A percentile compares a stretch with the other conserved stretches of the same genome.
phyloP scores from a whole-genome alignment of 108 stramenopile species.

The Cylindrotheca fusiformis region DNA sequence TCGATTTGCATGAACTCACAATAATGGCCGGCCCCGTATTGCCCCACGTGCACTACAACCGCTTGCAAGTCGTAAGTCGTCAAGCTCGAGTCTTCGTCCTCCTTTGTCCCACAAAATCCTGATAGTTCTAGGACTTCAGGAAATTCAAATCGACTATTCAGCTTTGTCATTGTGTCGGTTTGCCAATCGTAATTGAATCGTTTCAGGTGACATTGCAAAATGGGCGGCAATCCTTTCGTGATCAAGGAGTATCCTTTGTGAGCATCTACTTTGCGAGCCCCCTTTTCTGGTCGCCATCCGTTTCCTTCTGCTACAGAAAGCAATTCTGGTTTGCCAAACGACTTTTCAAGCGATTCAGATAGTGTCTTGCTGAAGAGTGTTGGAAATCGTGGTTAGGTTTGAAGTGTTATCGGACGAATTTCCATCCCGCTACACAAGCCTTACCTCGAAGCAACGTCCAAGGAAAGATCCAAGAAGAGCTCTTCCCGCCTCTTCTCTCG shows the following conservation, averaged over 20 bases:
- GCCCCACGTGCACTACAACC: slow-evolving; percentile 76
- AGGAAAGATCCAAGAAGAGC: slow-evolving; percentile 77
- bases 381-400: neutral
- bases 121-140: slow-evolving; percentile 49
- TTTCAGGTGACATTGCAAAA: slow-evolving; percentile 81
- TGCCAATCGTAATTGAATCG: slow-evolving; percentile 87
- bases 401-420: slow-evolving; percentile 1
- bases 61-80: slow-evolving; percentile 75
- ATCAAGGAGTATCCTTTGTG: slow-evolving; percentile 69
- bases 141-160: slow-evolving; percentile 62
- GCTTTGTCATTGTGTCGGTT: slow-evolving; percentile 68
- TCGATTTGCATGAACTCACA: no score
- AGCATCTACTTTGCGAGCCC: slow-evolving; percentile 81
- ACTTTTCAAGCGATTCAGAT: slow-evolving; percentile 41
- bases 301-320: slow-evolving; percentile 76
- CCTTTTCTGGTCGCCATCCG: slow-evolving; percentile 90
- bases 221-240: slow-evolving; percentile 60
- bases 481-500: slow-evolving; percentile 66
- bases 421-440: neutral
- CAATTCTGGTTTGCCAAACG: slow-evolving; percentile 70
- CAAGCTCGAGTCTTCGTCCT: slow-evolving; percentile 9
- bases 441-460: slow-evolving; percentile 50
- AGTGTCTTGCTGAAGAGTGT: slow-evolving; percentile 38
- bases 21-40: slow-evolving; percentile 70
- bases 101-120: slow-evolving; percentile 7